Percentiles rank a stretch among this genome's conserved stretches.
Evolutionary conservation across 306 rosid genomes (phyloP).

Genomic region (Cotoneaster glaucophyllus): DNA sequence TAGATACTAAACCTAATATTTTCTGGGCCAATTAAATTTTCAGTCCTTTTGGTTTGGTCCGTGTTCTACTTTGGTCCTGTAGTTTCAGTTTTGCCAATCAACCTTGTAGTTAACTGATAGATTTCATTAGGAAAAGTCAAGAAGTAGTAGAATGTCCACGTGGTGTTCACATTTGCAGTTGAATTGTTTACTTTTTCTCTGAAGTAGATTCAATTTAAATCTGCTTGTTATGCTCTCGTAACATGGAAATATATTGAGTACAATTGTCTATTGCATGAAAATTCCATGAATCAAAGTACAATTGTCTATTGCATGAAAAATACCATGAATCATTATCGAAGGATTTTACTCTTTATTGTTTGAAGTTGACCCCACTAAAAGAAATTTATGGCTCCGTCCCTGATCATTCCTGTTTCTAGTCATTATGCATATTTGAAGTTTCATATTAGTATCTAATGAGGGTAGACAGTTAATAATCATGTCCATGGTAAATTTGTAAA

Average conservation of each 20-base stretch:
- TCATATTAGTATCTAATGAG: neutral
- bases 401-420: neutral
- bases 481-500: too few species aligned
- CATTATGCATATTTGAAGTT: neutral
- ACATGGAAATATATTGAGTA: neutral
- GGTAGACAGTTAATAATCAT: neutral
- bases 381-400: neutral
- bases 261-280: neutral
- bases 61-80: too few species aligned
- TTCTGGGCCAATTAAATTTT: too few species aligned
- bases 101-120: too few species aligned
- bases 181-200: neutral
- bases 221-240: neutral
- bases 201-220: neutral
- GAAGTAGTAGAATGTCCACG: too few species aligned
- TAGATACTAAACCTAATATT: too few species aligned
- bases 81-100: too few species aligned
- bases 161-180: too few species aligned
- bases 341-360: neutral
- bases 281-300: neutral
- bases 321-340: neutral
- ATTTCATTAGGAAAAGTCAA: too few species aligned
- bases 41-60: neutral
- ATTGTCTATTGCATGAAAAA: neutral
- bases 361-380: neutral